Conservation (phyloP, 306 rosid species). For the Cicer bijugum region DNA sequence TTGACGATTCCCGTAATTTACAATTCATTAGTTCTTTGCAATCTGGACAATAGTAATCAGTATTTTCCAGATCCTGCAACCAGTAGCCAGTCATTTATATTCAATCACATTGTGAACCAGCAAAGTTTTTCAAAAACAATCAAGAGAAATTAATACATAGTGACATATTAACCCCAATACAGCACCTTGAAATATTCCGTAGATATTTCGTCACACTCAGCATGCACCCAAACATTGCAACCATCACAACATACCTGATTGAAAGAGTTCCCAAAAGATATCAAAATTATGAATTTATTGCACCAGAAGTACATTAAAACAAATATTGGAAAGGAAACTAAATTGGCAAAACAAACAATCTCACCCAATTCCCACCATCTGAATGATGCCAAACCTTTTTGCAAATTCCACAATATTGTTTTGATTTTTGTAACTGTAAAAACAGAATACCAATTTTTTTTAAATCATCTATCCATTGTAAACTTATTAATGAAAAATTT, state of each 20-base stretch:
- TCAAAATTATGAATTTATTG: constrained; percentile 8
- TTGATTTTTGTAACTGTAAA: constrained; percentile 77
- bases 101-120: constrained; percentile 15
- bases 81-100: constrained; percentile 37
- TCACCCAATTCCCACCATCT: constrained; percentile 97
- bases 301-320: constrained; percentile 6
- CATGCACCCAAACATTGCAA: constrained; percentile 98
- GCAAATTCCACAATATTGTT: constrained; percentile 97
- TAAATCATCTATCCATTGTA: constrained; percentile 34
- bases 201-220: constrained; percentile 82
- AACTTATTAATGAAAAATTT: constrained; percentile 27
- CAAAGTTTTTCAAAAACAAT: constrained; percentile 14
- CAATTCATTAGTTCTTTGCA: constrained; percentile 61
- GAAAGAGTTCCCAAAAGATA: constrained; percentile 44
- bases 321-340: constrained; percentile 18
- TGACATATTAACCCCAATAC: constrained; percentile 32
- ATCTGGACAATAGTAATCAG: constrained; percentile 88
- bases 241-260: constrained; percentile 93
- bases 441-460: constrained; percentile 32
- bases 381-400: constrained; percentile 93
- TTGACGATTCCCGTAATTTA: constrained; percentile 51
- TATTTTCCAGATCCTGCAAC: constrained; percentile 75
- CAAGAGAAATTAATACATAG: constrained; percentile 13
- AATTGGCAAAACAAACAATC: constrained; percentile 48
- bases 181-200: constrained; percentile 69